Base-by-base conservation (phyloP, 306 rosid genomes). In the Spatholobus suberectus region DNA sequence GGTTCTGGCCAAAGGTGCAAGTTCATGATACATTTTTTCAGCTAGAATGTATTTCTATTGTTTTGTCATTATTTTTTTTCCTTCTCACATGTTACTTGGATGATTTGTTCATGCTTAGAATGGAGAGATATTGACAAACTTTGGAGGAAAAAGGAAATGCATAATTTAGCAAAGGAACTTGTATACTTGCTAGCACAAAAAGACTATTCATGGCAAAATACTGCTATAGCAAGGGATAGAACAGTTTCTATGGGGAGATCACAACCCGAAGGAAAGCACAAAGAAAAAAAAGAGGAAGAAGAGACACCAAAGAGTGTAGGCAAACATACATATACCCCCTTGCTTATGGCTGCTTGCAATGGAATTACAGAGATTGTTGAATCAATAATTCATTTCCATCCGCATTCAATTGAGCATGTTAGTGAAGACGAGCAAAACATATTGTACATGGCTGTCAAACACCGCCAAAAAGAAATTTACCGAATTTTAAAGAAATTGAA, bases 311-410 rank as follows among this genome's bases (percentile, higher is more conserved):
- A 55, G 54, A 73, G 4, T 37, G 1, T 18, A 63, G 17, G 3
- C 6, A 81, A 52, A 32, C 12, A 61, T 11, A 14, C 18, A 38
- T 78, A 82, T 15, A 77, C 84, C 5, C 86, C 88, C 18, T 87
- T 87, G 86, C 82, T 87, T 35, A 72, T 69, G 74, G 90, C 90
- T 32, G 83, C 90, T 4, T 18, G 77, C 49, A 78, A 17, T 17
- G 90, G 90, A 61, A 81, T 87, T 8, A 41, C 11, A n/a, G 88
- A 87, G 52, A 87, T 87, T 44, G 84, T 87, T 15, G 79, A 87
- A 37, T 26, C n/a, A 10, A 84, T 84, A 14, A 17, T 83, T 29
- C 75, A 14, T 37, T 70, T 70, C 29, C 69, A 77, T 77, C 86
- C 86, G 47, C 86, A 83, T 38, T 63, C 86, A 12, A 38, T 83